Base-by-base conservation (phyloP, 345 rosid genomes). In the Hibiscus syriacus region DNA sequence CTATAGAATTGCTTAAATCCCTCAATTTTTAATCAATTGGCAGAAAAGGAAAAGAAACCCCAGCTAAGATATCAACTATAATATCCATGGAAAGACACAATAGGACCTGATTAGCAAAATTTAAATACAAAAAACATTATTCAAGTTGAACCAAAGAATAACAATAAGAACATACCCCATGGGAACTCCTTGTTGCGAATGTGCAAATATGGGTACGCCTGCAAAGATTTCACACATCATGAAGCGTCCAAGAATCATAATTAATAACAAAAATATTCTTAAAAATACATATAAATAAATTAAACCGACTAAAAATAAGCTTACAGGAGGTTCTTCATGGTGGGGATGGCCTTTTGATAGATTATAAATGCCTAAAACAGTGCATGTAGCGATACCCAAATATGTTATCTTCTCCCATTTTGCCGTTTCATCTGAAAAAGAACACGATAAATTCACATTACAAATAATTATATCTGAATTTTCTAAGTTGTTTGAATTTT, bases 391-490 rank as follows among this genome's bases (percentile, higher is more conserved):
- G 59, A 79, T 80, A 13, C 93, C 97, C 14, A 83, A 14, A 70
- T 87, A 87, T 0, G 97, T 84, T 46, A 90, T 90, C 87, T 88
- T 87, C 88, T 90, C 89, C 97, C 98, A 92, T 29, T 92, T 92
- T 0, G 86, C 92, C 90, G 89, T 84, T 77, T 90, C 98, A 69
- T 72, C 97, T 90, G 73, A 6, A 22, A 22, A 54, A 1, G 4
- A 49, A 58, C 13, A 54, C 20, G 38, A 66, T 10, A 50, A 71
- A 52, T 12, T 52, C 41, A 55, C 17, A 34, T 27, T 68, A 57
- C 11, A n/a, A 53, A 55, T 8, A 55, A 14, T 19, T 19, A 19
- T 14, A 2, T 27, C 20, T 27, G n/a, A 27, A 19, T 60, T 36
- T 20, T 10, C 2, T 9, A 38, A 36, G 49, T 10, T 2, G 17